phyloP scores from a whole-genome alignment of 1,284 basidiomycete species.

The Cryptococcus sp. region DNA sequence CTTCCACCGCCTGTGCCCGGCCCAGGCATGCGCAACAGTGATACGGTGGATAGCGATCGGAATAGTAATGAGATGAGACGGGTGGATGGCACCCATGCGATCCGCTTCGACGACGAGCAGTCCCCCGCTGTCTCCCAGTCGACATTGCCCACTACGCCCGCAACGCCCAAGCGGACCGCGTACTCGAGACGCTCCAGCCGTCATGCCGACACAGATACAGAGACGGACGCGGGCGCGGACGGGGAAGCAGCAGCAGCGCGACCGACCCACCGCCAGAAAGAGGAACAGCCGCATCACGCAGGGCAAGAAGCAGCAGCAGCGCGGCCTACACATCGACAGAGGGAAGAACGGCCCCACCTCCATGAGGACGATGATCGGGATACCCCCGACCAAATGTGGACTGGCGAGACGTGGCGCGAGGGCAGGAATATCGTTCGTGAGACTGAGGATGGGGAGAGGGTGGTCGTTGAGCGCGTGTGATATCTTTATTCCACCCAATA shows the following conservation, averaged over 20 bases:
- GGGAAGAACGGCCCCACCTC: background rate
- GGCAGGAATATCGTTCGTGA: constrained; percentile 10
- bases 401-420: constrained; percentile 6
- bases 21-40: constrained; percentile 1
- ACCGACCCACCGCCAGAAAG: background rate
- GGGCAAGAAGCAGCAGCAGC: background rate
- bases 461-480: background rate
- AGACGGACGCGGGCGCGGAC: background rate
- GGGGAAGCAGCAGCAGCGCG: background rate
- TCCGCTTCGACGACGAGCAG: constrained; percentile 9
- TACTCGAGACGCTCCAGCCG: background rate
- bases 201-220: background rate
- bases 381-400: background rate
- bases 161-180: background rate
- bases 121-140: background rate
- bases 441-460: constrained; percentile 9
- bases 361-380: background rate
- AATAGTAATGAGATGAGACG: background rate
- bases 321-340: background rate
- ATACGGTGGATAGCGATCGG: background rate
- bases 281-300: background rate
- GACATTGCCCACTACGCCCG: background rate
- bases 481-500: no score
- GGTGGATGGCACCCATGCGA: background rate
- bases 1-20: constrained; percentile 10